phyloP scores from a whole-genome alignment of 345 rosid species.

The Gossypium rotundifolium region DNA sequence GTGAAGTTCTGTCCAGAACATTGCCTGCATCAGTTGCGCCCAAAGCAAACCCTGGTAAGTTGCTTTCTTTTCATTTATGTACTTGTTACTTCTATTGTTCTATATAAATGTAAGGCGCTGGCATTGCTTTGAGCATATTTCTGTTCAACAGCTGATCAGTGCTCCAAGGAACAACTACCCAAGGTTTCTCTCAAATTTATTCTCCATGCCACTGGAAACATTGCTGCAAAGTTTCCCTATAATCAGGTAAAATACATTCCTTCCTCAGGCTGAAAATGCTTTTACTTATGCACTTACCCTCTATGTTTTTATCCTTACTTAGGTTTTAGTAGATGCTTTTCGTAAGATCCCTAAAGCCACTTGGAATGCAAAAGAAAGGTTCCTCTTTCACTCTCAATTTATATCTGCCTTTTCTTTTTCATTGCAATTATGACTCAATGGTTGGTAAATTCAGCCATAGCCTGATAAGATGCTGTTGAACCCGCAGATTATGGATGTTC shows the following conservation, averaged over 20 bases:
- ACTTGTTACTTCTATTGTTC: not conserved
- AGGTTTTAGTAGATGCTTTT: slow-evolving; percentile 65
- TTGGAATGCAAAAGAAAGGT: slow-evolving; percentile 97
- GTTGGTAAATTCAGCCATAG: slow-evolving; percentile 1
- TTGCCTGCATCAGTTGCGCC: slow-evolving; percentile 28
- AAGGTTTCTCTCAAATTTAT: slow-evolving; percentile 56
- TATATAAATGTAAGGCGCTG: not conserved
- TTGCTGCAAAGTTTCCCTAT: slow-evolving; percentile 73
- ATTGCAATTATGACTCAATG: not conserved
- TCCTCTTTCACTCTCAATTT: slow-evolving; percentile 5
- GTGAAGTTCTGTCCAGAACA: slow-evolving; percentile 23
- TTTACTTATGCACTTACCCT: not conserved
- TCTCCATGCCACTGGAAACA: slow-evolving; percentile 61
- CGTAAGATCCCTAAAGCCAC: slow-evolving; percentile 74
- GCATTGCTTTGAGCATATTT: not conserved
- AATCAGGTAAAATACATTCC: slow-evolving; percentile 38
- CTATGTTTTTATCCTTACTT: slow-evolving; percentile 7
- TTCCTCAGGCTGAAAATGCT: slow-evolving; percentile 1
- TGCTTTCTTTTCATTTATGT: slow-evolving; percentile 3
- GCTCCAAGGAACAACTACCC: slow-evolving; percentile 28
- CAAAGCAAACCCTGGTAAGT: slow-evolving; percentile 41
- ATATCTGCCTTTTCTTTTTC: no score
- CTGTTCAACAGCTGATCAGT: slow-evolving; percentile 26
- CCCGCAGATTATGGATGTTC: slow-evolving; percentile 70
- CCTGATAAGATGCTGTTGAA: slow-evolving; percentile 17